Percentiles rank a stretch among this genome's conserved stretches.
phyloP scores from a whole-genome alignment of 306 rosid genomes.

The Trifolium dubium region DNA sequence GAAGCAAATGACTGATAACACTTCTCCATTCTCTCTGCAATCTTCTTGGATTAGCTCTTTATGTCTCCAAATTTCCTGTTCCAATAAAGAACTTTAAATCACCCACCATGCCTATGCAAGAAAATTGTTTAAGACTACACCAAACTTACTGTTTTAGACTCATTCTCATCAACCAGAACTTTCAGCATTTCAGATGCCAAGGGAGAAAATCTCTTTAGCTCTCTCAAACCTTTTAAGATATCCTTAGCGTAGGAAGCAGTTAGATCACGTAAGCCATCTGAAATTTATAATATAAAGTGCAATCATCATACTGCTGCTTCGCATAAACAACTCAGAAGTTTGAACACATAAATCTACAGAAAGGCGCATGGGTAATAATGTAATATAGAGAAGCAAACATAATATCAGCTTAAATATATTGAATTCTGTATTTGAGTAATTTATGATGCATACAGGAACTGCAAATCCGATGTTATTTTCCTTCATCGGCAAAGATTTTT shows the following conservation, averaged over 20 bases:
- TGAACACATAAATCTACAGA: slow-evolving; percentile 21
- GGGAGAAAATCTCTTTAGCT: slow-evolving; percentile 75
- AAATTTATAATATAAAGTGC: slow-evolving; percentile 47
- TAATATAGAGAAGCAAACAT: slow-evolving; percentile 9
- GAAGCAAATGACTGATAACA: slow-evolving; percentile 64
- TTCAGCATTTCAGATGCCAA: slow-evolving; percentile 79
- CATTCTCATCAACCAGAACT: slow-evolving; percentile 62
- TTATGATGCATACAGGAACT: slow-evolving; percentile 25
- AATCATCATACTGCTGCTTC: slow-evolving; percentile 15
- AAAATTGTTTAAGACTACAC: slow-evolving; percentile 27
- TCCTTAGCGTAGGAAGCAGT: slow-evolving; percentile 59
- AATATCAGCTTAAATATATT: slow-evolving; percentile 9
- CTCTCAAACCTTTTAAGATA: slow-evolving; percentile 72
- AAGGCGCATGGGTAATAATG: slow-evolving; percentile 18
- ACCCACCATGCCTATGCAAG: slow-evolving; percentile 21
- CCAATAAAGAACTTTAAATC: slow-evolving; percentile 32
- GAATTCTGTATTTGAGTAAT: slow-evolving; percentile 35
- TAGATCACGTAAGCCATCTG: slow-evolving; percentile 75
- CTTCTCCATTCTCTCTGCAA: slow-evolving; percentile 87
- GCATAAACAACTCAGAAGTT: slow-evolving; percentile 7
- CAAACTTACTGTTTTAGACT: slow-evolving; percentile 72
- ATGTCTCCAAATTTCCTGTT: slow-evolving; percentile 82
- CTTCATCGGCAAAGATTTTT: slow-evolving; percentile 11
- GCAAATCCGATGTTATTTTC: slow-evolving; percentile 1
- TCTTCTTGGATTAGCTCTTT: slow-evolving; percentile 76